phyloP scores from a whole-genome alignment of 2,329 filamentous ascomycete genomes.

The Colletotrichum kahawae region DNA sequence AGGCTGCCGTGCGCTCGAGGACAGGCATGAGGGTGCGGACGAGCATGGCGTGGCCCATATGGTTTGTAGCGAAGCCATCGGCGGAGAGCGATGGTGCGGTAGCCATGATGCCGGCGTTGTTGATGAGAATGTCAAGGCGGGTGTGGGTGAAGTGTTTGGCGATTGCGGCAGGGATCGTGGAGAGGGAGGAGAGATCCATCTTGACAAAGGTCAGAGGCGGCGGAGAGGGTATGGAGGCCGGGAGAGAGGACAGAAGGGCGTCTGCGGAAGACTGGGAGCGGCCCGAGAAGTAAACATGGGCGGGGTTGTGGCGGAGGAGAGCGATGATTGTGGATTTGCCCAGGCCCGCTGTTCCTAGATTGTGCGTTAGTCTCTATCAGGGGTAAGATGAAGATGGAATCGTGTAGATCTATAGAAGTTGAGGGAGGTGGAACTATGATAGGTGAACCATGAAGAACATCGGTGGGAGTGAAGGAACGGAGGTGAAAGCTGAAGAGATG shows the following conservation, averaged over 20 bases:
- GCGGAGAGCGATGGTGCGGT: not conserved
- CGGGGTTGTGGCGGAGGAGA: conserved; percentile 44
- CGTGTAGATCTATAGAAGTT: not conserved
- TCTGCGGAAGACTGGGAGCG: conserved; percentile 48
- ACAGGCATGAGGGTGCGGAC: conserved; percentile 30
- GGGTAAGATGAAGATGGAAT: no score
- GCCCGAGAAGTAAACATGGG: conserved; percentile 59
- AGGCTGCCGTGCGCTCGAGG: not conserved
- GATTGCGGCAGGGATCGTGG: conserved; percentile 38
- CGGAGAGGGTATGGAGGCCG: not conserved
- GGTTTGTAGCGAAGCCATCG: conserved; percentile 30
- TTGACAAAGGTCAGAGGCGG: conserved; percentile 36
- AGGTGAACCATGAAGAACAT: not conserved
- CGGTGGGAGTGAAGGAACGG: rapidly evolving
- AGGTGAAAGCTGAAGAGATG: not conserved
- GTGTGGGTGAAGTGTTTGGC: conserved; percentile 27
- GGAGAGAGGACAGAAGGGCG: conserved; percentile 43
- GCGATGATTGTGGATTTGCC: conserved; percentile 11
- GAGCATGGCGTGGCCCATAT: conserved; percentile 20
- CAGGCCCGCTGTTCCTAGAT: conserved; percentile 12
- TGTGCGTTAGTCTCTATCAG: not conserved
- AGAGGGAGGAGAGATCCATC: conserved; percentile 55
- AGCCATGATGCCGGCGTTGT: conserved; percentile 32
- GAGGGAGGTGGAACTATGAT: not conserved
- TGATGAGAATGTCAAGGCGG: conserved; percentile 43